phyloP scores from a whole-genome alignment of 345 rosid species.

The Salix udensis region DNA sequence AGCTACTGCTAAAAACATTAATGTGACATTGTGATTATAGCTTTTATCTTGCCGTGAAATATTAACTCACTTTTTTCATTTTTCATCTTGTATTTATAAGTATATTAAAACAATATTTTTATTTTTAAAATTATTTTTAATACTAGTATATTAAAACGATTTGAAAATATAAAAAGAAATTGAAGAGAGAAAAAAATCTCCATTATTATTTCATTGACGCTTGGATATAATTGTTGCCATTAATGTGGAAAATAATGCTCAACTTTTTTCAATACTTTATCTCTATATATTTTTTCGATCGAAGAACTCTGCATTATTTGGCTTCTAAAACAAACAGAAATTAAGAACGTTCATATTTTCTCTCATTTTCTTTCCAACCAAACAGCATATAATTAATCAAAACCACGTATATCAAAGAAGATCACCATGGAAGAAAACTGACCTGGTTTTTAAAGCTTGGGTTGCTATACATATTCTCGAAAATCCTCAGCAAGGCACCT shows the following conservation, averaged over 20 bases:
- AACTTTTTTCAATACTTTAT: not conserved
- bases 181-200: too few relatives aligned
- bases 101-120: too few relatives aligned
- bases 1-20: too few relatives aligned
- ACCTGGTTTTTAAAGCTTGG: constrained; percentile 45
- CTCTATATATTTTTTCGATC: too few relatives aligned
- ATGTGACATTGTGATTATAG: too few relatives aligned
- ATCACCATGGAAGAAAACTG: not conserved
- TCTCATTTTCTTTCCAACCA: not conserved
- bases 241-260: not conserved
- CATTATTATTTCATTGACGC: too few relatives aligned
- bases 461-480: constrained; percentile 19
- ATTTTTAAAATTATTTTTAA: too few relatives aligned
- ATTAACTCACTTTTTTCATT: too few relatives aligned
- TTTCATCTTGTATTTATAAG: too few relatives aligned
- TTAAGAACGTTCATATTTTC: not conserved
- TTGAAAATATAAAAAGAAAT: too few relatives aligned
- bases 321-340: not conserved
- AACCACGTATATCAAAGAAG: not conserved
- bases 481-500: constrained; percentile 35
- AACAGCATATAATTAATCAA: not conserved
- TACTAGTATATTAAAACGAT: too few relatives aligned
- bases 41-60: too few relatives aligned
- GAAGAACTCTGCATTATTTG: not conserved
- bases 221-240: not conserved